Evolutionary conservation across 2,329 filamentous ascomycete species (phyloP).

Genomic region (Mycocentrospora acerina): DNA sequence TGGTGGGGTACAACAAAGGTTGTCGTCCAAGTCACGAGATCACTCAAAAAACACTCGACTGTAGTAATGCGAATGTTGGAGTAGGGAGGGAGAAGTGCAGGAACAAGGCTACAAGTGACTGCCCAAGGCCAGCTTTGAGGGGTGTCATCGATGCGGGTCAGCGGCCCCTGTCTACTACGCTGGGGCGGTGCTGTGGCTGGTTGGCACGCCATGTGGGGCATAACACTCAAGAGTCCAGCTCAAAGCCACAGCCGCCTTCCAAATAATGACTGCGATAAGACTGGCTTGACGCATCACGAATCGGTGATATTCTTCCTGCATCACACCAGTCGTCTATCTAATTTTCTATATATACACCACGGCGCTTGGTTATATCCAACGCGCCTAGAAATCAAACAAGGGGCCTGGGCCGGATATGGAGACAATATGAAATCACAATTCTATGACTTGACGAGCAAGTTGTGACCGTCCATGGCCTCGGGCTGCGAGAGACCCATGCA

Average conservation of each 20-base stretch:
- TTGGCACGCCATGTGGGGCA: slow-evolving; percentile 5
- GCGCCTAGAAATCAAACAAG: slow-evolving; percentile 10
- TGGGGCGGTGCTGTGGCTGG: neutral
- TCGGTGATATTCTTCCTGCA: too few relatives aligned
- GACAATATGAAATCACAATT: neutral
- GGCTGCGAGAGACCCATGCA: slow-evolving; percentile 91
- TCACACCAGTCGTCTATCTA: slow-evolving; percentile 2
- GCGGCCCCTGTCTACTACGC: slow-evolving; percentile 2
- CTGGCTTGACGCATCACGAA: neutral
- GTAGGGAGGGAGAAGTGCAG: neutral
- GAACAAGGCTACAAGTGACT: neutral
- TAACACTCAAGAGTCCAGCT: neutral
- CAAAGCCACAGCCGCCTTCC: too few relatives aligned
- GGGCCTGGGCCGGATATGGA: neutral
- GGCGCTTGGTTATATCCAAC: slow-evolving; percentile 11
- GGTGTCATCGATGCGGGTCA: slow-evolving; percentile 6
- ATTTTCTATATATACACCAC: slow-evolving; percentile 13
- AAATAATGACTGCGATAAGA: too few relatives aligned
- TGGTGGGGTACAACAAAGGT: neutral
- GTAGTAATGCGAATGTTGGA: neutral
- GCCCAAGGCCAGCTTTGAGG: slow-evolving; percentile 1
- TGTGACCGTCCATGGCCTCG: slow-evolving; percentile 86
- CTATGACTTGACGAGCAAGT: slow-evolving; percentile 74
- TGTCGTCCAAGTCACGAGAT: neutral
- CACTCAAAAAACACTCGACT: neutral